These are phyloP conservation scores for Pleurotus pulmonarius DNA, from an alignment of 768 basidiomycete genomes.

Conservation along the genomic window DNA sequence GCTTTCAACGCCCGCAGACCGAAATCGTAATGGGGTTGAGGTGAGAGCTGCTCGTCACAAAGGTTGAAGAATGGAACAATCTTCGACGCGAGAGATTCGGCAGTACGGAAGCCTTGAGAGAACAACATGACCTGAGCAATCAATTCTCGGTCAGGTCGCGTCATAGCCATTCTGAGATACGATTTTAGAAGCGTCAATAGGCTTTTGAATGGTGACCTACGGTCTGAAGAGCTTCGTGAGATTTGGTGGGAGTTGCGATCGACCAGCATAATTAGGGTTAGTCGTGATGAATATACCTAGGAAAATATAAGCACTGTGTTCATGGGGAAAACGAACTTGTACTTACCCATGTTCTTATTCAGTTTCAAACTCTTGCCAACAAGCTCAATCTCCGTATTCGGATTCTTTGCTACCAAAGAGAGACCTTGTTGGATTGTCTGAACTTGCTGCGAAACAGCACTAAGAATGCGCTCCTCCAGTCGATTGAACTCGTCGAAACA, in stretches of 20 bases:
- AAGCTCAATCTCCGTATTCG: constrained; percentile 88
- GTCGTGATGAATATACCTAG: constrained; percentile 97
- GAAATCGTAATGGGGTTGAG: constrained; percentile 98
- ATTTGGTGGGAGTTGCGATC: constrained; percentile 85
- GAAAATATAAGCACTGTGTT: constrained; percentile 4
- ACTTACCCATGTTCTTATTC: constrained; percentile 85
- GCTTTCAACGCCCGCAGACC: constrained; percentile 97
- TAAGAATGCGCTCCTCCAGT: constrained; percentile 94
- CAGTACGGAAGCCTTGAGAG: constrained; percentile 98
- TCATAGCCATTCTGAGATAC: constrained; percentile 89
- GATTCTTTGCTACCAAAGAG: constrained; percentile 75
- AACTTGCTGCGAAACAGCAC: constrained; percentile 98
- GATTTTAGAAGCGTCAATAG: not conserved
- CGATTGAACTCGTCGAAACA: constrained; percentile 98
- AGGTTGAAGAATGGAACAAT: constrained; percentile 99
- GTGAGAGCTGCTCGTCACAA: constrained; percentile 94
- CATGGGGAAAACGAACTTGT: not conserved
- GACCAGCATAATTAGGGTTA: constrained; percentile 98
- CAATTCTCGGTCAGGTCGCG: constrained; percentile 94
- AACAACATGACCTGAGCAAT: constrained; percentile 99
- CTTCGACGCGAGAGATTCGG: constrained; percentile 95
- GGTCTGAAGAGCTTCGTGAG: constrained; percentile 91
- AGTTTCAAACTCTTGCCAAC: constrained; percentile 93
- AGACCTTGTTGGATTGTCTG: constrained; percentile 98
- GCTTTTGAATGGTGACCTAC: constrained; percentile 39